phyloP scores from a whole-genome alignment of 768 basidiomycete genomes.

The Boletus tomentosulus region DNA sequence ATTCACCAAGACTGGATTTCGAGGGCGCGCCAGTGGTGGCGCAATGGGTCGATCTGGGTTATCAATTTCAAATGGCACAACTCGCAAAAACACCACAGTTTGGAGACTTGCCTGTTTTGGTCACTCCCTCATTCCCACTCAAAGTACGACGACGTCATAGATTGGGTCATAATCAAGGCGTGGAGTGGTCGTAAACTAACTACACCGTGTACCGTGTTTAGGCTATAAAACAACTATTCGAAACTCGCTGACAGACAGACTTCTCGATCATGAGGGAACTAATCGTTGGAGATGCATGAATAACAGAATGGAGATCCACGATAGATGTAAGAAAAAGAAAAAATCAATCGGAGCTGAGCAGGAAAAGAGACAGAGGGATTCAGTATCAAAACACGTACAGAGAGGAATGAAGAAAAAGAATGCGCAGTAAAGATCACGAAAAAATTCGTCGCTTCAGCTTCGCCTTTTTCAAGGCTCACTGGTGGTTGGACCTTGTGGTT shows the following conservation, averaged over 20 bases:
- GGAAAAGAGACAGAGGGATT: slow-evolving; percentile 1
- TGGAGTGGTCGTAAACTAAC: slow-evolving; percentile 22
- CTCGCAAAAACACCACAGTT: not conserved
- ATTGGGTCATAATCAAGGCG: slow-evolving; percentile 20
- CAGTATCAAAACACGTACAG: not conserved
- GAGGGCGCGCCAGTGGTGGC: slow-evolving; percentile 1
- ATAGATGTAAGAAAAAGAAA: slow-evolving; percentile 8
- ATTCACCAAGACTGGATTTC: not conserved
- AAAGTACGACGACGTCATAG: not conserved
- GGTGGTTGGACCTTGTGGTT: slow-evolving; percentile 6
- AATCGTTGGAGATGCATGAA: slow-evolving; percentile 13
- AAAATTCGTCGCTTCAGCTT: not conserved
- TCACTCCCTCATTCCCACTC: slow-evolving; percentile 2
- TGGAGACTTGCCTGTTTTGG: slow-evolving; percentile 4
- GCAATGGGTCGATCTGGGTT: slow-evolving; percentile 1
- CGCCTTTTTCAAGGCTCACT: slow-evolving; percentile 12
- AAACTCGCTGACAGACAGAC: slow-evolving; percentile 2
- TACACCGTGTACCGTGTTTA: slow-evolving; percentile 10
- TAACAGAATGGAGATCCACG: slow-evolving; percentile 14
- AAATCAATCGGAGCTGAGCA: slow-evolving; percentile 8
- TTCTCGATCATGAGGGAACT: not conserved
- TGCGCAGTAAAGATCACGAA: slow-evolving; percentile 7
- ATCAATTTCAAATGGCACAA: slow-evolving; percentile 27
- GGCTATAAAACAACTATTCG: slow-evolving; percentile 22
- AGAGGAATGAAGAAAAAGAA: slow-evolving; percentile 5